Evolutionary conservation across 371 early-diverging fungal genomes (phyloP), one percentile per base, ranked within the genome.

Genomic region (Chytridium lagenaria): DNA sequence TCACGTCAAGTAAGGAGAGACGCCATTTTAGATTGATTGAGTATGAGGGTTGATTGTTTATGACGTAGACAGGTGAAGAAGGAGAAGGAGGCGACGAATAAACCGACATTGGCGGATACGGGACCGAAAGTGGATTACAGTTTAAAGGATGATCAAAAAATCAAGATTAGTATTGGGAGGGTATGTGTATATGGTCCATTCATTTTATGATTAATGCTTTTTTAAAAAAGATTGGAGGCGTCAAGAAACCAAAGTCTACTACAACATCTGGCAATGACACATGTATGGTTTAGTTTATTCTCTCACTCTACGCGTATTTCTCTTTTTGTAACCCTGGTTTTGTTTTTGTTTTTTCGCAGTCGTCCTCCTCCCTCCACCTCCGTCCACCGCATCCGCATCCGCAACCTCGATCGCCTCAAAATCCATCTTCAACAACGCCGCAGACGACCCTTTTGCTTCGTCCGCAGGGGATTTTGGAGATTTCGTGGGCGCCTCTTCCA

Each of bases 131-230:
- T 90, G 40, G 95, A 96, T 79, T 94, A 91, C 77, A 90, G 91
- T 69, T 80, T 92, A 59, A 94, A 93, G 76, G 94, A 92, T 64
- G 96, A 95, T 1, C 91, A 94, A 78, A 93, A 91, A 1, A 92
- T 96, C 66, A 90, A 83, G 59, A 90, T 94, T 72, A 90, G 85
- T 23, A 86, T 96, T 71, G 92, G 91, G 38, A 81, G 81, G n/a
- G 86, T 90, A 26, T 85, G 44, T 44, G 7, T 12, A 44, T 44
- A 44, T 44, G 44, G 44, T 44, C 12, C 44, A 44, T n/a, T n/a
- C n/a, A n/a, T n/a, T n/a, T n/a, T n/a, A n/a, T n/a, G n/a, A n/a
- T n/a, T n/a, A n/a, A n/a, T n/a, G n/a, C n/a, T n/a, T n/a, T n/a
- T n/a, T n/a, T n/a, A n/a, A n/a, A n/a, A n/a, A 12, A 44, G 57